Evolutionary conservation across 306 rosid genomes (phyloP).

Genomic region (Vicia faba): DNA sequence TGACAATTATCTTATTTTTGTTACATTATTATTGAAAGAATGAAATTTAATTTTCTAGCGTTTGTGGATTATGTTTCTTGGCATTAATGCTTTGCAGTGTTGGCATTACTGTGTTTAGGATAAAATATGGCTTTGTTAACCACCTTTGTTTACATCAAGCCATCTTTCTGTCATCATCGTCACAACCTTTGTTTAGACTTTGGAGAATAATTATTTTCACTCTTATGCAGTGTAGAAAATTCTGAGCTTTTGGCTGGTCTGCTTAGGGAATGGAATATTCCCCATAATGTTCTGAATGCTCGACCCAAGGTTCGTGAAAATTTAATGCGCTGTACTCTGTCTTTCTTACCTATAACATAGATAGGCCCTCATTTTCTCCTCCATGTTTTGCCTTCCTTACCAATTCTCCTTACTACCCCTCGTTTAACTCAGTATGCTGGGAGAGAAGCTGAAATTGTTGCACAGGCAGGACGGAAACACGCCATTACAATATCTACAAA

Average conservation of each 20-base stretch:
- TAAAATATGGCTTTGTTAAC: not conserved
- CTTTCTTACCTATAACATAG: conserved; percentile 26
- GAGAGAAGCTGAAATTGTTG: conserved; percentile 92
- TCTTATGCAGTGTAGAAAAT: conserved; percentile 82
- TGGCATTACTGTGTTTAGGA: not conserved
- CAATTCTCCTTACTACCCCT: conserved; percentile 2
- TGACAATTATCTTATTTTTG: not conserved
- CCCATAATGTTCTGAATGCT: conserved; percentile 93
- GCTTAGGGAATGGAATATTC: conserved; percentile 73
- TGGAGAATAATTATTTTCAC: conserved; percentile 30
- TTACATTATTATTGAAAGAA: conserved; percentile 9
- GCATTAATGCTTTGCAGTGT: conserved; percentile 9
- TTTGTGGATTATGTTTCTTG: conserved; percentile 5
- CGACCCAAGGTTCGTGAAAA: conserved; percentile 81
- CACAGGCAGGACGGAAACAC: conserved; percentile 92
- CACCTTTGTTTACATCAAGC: conserved; percentile 22
- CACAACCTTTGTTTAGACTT: conserved; percentile 22
- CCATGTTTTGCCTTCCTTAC: conserved; percentile 23
- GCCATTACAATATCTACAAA: conserved; percentile 97
- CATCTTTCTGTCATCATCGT: conserved; percentile 3
- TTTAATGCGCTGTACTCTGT: conserved; percentile 24
- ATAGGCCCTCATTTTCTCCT: not conserved
- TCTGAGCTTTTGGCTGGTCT: conserved; percentile 88
- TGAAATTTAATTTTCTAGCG: not conserved
- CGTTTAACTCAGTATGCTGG: conserved; percentile 77